Conservation (phyloP, 2,329 filamentous ascomycete genomes). For the Pseudogymnoascus sp. region DNA sequence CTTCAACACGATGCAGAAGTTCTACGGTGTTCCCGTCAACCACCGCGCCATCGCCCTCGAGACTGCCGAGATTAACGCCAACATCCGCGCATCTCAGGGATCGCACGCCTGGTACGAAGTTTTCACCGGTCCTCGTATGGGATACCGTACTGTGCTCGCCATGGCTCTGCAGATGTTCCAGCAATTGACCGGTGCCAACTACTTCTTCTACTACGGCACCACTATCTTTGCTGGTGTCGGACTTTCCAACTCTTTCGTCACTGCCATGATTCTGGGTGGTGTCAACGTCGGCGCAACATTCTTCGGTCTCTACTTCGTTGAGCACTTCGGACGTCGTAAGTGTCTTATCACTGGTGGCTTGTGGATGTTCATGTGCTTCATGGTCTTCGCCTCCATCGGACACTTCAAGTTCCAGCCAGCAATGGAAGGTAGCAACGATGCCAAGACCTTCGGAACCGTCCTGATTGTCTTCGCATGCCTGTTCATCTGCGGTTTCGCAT, state of each 20-base stretch:
- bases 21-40: constrained; percentile 41
- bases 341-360: constrained; percentile 59
- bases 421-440: constrained; percentile 31
- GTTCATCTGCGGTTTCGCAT: constrained; percentile 66
- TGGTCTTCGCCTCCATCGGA: constrained; percentile 48
- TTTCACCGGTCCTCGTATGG: constrained; percentile 51
- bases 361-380: constrained; percentile 62
- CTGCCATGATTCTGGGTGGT: constrained; percentile 59
- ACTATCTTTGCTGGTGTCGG: constrained; percentile 62
- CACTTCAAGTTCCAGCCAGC: constrained; percentile 48
- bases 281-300: constrained; percentile 65
- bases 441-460: constrained; percentile 47
- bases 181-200: constrained; percentile 59
- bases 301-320: constrained; percentile 60
- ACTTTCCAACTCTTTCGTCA: constrained; percentile 57
- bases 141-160: constrained; percentile 59
- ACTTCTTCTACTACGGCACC: constrained; percentile 60
- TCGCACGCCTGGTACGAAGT: constrained; percentile 57
- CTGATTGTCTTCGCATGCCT: constrained; percentile 69
- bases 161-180: constrained; percentile 59
- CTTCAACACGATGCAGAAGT: constrained; percentile 43
- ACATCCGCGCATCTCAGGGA: constrained; percentile 36
- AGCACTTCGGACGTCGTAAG: constrained; percentile 60
- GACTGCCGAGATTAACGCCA: constrained; percentile 43
- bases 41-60: constrained; percentile 42